Conservation (phyloP, 2,329 filamentous ascomycete genomes). For the Cyanodermella asteris region DNA sequence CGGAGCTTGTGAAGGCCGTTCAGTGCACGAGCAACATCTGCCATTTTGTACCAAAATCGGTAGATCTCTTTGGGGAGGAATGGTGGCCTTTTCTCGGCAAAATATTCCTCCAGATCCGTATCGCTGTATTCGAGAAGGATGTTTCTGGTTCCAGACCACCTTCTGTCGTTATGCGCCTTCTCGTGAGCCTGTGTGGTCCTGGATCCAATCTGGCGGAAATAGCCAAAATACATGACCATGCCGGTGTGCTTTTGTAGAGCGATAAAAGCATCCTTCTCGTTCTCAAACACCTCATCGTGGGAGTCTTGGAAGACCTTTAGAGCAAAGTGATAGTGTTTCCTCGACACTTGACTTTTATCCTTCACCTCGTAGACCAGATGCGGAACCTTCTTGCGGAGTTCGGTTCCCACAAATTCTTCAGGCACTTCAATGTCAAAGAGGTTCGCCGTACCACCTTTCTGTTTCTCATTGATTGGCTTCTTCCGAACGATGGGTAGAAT, state of each 20-base stretch:
- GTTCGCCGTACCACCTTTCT: conserved; percentile 12
- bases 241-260: conserved; percentile 8
- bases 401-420: conserved; percentile 8
- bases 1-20: conserved; percentile 10
- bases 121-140: conserved; percentile 17
- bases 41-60: conserved; percentile 13
- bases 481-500: too few relatives aligned
- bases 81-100: conserved; percentile 11
- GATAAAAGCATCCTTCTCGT: conserved; percentile 13
- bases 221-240: conserved; percentile 14
- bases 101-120: conserved; percentile 14
- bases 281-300: conserved; percentile 9
- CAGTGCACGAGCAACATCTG: conserved; percentile 13
- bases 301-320: conserved; percentile 11
- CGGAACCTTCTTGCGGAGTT: conserved; percentile 4
- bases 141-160: conserved; percentile 9
- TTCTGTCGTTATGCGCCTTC: too few relatives aligned
- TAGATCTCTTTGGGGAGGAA: conserved; percentile 11
- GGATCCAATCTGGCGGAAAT: too few relatives aligned
- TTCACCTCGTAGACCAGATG: conserved; percentile 5
- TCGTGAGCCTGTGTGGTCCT: too few relatives aligned
- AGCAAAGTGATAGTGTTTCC: conserved; percentile 12
- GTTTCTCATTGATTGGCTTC: too few relatives aligned
- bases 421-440: conserved; percentile 10
- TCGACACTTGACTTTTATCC: too few relatives aligned